Evolutionary conservation across 2,329 filamentous ascomycete genomes (phyloP).

Genomic region (Phyllachora maydis): DNA sequence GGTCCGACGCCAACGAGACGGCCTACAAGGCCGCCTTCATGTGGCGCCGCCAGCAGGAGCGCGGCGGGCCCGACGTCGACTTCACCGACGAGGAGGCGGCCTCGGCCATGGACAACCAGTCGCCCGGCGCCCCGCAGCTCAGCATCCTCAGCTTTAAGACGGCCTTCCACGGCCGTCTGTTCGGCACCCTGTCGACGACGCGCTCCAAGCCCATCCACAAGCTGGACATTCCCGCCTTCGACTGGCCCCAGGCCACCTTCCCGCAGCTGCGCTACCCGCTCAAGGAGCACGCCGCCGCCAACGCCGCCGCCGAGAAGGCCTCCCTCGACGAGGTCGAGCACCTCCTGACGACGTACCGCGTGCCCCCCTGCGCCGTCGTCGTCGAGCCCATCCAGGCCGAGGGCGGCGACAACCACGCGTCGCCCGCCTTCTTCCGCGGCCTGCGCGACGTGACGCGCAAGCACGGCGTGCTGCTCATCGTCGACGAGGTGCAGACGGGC

Average conservation of each 20-base stretch:
- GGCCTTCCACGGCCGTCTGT: constrained; percentile 78
- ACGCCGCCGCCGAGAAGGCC: constrained; percentile 60
- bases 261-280: constrained; percentile 73
- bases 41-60: constrained; percentile 65
- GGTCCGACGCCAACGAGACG: constrained; percentile 83
- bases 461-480: constrained; percentile 66
- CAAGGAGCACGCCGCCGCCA: constrained; percentile 58
- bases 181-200: constrained; percentile 72
- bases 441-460: constrained; percentile 62
- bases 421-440: constrained; percentile 67
- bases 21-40: constrained; percentile 95
- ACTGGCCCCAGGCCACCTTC: constrained; percentile 86
- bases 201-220: constrained; percentile 91
- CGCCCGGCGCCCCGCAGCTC: constrained; percentile 55
- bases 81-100: constrained; percentile 61
- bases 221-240: constrained; percentile 81
- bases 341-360: constrained; percentile 58
- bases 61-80: constrained; percentile 56
- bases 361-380: constrained; percentile 62
- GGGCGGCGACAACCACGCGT: constrained; percentile 87
- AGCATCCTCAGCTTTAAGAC: constrained; percentile 80
- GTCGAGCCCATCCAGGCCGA: constrained; percentile 88
- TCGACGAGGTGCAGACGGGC: constrained; percentile 87
- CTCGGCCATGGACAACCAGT: constrained; percentile 60
- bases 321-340: constrained; percentile 69